Conservation (phyloP, 306 rosid species). For the Quercus gilva region DNA sequence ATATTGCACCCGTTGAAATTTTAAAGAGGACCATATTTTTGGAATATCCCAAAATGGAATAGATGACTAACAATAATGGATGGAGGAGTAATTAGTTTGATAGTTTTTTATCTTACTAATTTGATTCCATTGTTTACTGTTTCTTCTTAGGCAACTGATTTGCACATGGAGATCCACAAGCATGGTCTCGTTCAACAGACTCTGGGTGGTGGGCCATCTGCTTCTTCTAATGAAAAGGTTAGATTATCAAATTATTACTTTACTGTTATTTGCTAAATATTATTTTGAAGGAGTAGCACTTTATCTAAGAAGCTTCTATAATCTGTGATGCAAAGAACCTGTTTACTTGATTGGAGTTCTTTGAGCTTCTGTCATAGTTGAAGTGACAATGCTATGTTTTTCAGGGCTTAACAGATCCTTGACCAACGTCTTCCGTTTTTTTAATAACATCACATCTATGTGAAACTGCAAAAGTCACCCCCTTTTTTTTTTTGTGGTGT, state of each 20-base stretch:
- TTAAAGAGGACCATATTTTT: too few relatives aligned
- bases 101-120: neutral
- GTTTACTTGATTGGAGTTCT: neutral
- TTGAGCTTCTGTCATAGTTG: neutral
- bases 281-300: neutral
- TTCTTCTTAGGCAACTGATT: conserved; percentile 54
- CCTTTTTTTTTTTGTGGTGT: neutral
- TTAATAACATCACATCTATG: neutral
- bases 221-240: conserved; percentile 59
- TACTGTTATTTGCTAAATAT: neutral
- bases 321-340: neutral
- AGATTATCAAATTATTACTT: neutral
- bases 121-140: neutral
- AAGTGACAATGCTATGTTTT: neutral
- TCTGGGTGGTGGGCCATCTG: conserved; percentile 40
- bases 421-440: neutral
- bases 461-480: neutral
- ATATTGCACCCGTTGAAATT: too few relatives aligned
- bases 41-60: too few relatives aligned
- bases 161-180: conserved; percentile 77
- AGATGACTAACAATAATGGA: too few relatives aligned
- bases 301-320: neutral
- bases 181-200: conserved; percentile 51
- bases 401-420: neutral
- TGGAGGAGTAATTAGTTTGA: neutral